A percentile compares a stretch with the other conserved stretches of the same genome.
Conservation (phyloP, 1,139 yeast genomes). For the Sugiyamaella castrensis region DNA sequence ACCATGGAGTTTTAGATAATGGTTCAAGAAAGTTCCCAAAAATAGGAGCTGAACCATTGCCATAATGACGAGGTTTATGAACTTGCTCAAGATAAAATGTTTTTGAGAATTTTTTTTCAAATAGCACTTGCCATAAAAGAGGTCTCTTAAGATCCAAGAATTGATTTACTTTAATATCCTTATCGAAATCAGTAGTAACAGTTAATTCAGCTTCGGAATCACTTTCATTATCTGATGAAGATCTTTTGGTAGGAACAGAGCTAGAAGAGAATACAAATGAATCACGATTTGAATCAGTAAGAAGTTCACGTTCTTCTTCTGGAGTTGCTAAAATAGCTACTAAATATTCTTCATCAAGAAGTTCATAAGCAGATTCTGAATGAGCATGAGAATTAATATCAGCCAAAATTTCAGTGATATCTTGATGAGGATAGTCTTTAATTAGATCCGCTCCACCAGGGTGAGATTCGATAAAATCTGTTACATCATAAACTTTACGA, state of each 20-base stretch:
- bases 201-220: conserved; percentile 52
- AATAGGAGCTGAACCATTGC: conserved; percentile 86
- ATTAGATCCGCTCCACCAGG: conserved; percentile 85
- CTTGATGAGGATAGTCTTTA: conserved; percentile 76
- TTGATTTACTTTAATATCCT: conserved; percentile 72
- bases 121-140: conserved; percentile 70
- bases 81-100: conserved; percentile 93
- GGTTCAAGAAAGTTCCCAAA: conserved; percentile 77
- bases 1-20: conserved; percentile 68
- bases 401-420: conserved; percentile 74
- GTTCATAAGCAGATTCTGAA: conserved; percentile 83
- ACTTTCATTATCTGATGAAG: conserved; percentile 15
- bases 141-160: conserved; percentile 85
- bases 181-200: conserved; percentile 71
- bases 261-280: conserved; percentile 23
- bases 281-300: conserved; percentile 35
- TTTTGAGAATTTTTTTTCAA: conserved; percentile 69
- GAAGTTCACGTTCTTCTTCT: conserved; percentile 56
- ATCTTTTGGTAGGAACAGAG: too few relatives aligned
- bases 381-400: conserved; percentile 69
- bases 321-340: conserved; percentile 62
- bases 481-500: conserved; percentile 80
- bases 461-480: conserved; percentile 73
- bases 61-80: conserved; percentile 94
- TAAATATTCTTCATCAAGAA: conserved; percentile 71